Base-by-base conservation (phyloP, 2,329 filamentous ascomycete genomes). In the Herpotrichia juniperi region DNA sequence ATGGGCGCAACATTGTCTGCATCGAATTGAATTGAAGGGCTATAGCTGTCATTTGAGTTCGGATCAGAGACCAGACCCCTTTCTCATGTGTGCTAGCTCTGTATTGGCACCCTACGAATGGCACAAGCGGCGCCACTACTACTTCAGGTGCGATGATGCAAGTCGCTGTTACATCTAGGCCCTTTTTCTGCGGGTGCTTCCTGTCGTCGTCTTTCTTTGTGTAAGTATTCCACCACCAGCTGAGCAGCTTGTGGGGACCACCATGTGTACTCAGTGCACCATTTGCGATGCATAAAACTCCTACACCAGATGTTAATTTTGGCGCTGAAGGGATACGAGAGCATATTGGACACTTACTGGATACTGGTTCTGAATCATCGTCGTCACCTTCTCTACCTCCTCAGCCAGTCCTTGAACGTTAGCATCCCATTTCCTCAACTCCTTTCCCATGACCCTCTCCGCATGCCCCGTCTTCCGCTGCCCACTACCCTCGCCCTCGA, bases 401-500 rank as follows among this genome's bases (percentile, higher is more conserved):
- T 97, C 92, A 2, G 93, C 87, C 50, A 97, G 73, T 24, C 87
- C 87, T 71, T 93, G 88, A 17, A 97, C 91, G 63, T 96, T 96
- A 26, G 84, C 82, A 74, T 97, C 93, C 93, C 93, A 97, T 63
- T 87, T 84, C 40, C 90, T 84, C 73, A 96, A 82, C 75, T 92
- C 88, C 71, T 83, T 85, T 52, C 85, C 88, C 2, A 87, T 83
- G 3, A 83, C 61, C 2, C 70, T 64, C 53, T 83, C 81, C 50
- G 85, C 83, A 42, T 87, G 84, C 24, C 85, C 81, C 53, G 85
- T 89, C 48, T 85, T 85, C 66, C 86, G 86, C 69, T 87, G 81
- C 1, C 86, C 87, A 2, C 84, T 87, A 7, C 86, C 87, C 66
- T 91, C 88, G 26, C 85, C 85, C 67, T 94, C 90, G 70, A 99